Evolutionary conservation across 2,329 filamentous ascomycete species (phyloP).

Genomic region (Colletotrichum cordylinicola): DNA sequence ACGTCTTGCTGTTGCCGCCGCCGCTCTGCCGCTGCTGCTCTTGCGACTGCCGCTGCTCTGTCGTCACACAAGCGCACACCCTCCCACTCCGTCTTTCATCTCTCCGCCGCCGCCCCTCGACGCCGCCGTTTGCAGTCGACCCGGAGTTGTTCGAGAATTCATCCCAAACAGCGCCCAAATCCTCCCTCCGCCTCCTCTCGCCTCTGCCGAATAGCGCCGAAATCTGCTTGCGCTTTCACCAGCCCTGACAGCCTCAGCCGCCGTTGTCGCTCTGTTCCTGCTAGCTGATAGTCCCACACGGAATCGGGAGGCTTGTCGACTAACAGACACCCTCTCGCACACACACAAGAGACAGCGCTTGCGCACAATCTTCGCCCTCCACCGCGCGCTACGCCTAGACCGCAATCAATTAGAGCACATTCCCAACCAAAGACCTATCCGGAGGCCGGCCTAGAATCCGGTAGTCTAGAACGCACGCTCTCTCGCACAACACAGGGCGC

Average conservation of each 20-base stretch:
- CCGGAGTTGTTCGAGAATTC: conserved; percentile 6
- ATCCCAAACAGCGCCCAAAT: not conserved
- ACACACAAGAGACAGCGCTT: not conserved
- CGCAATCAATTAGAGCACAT: conserved; percentile 14
- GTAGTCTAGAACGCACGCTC: conserved; percentile 9
- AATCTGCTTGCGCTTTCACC: conserved; percentile 12
- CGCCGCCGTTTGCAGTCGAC: conserved; percentile 18
- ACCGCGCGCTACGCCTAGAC: conserved; percentile 2
- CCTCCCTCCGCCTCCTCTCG: not conserved
- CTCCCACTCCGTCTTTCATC: not conserved
- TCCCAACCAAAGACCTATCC: not conserved
- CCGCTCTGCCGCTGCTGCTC: not conserved
- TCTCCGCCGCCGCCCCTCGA: not conserved
- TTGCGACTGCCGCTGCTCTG: not conserved
- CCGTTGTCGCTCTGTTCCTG: not conserved
- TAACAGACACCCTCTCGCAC: not conserved
- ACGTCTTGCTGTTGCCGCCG: not conserved
- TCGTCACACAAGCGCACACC: not conserved
- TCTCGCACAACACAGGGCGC: not conserved
- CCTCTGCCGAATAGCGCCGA: not conserved
- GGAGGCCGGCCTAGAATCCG: conserved; percentile 6
- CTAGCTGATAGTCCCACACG: not conserved
- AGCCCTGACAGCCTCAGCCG: conserved; percentile 2
- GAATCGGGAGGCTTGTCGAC: not conserved
- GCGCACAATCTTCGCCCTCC: not conserved